Conservation (phyloP, 495 filamentous ascomycete species). For the Rostrohypoxylon terebratum region DNA sequence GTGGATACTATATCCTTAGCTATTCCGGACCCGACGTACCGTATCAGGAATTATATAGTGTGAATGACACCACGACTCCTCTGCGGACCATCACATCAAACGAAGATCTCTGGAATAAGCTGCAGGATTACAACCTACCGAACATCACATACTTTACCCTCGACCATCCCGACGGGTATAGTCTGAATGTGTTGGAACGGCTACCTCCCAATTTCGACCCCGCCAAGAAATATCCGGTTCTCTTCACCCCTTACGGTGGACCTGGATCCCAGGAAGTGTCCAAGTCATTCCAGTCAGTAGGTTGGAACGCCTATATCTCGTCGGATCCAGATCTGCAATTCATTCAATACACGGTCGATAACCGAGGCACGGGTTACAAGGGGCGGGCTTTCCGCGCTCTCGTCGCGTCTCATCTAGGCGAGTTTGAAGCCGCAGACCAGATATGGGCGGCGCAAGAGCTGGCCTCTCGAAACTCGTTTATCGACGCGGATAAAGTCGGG, state of each 20-base stretch:
- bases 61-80: constrained; percentile 56
- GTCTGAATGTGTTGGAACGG: constrained; percentile 61
- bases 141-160: constrained; percentile 62
- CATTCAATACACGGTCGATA: constrained; percentile 67
- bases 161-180: constrained; percentile 59
- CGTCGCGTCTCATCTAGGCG: constrained; percentile 63
- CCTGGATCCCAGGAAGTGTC: constrained; percentile 63
- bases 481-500: constrained; percentile 63
- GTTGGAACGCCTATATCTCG: constrained; percentile 65
- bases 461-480: constrained; percentile 54
- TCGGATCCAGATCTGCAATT: constrained; percentile 69
- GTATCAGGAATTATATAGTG: constrained; percentile 65
- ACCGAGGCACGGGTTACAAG: constrained; percentile 66
- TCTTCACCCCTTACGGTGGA: constrained; percentile 68
- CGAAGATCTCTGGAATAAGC: constrained; percentile 55
- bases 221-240: constrained; percentile 65
- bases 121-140: constrained; percentile 64
- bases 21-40: constrained; percentile 68
- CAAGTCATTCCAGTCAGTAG: constrained; percentile 58
- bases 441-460: constrained; percentile 65
- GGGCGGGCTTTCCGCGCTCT: constrained; percentile 63
- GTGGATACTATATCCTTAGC: constrained; percentile 66
- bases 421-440: constrained; percentile 67
- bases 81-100: constrained; percentile 65
- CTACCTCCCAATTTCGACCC: constrained; percentile 64